These are phyloP conservation scores for Ogataea trehaloabstinens DNA, from an alignment of 805 yeast genomes.

Conservation along the genomic window DNA sequence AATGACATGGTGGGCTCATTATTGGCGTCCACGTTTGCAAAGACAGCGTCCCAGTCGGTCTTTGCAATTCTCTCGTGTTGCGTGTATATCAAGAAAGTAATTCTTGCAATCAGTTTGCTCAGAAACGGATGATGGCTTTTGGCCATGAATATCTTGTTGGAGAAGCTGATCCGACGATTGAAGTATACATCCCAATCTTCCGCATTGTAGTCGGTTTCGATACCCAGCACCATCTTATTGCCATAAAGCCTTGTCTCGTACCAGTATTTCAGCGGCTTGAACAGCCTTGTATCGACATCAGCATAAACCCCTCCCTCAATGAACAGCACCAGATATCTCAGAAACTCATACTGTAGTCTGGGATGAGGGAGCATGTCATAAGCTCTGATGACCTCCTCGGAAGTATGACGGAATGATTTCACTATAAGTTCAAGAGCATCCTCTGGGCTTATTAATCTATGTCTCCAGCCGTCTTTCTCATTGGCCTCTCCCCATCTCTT, in stretches of 20 bases:
- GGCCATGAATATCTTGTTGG: slow-evolving; percentile 17
- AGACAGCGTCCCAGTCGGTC: slow-evolving; percentile 14
- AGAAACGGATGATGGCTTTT: slow-evolving; percentile 25
- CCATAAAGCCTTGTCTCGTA: slow-evolving; percentile 9
- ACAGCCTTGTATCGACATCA: slow-evolving; percentile 50
- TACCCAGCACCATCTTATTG: slow-evolving; percentile 20
- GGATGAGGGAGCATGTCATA: slow-evolving; percentile 46
- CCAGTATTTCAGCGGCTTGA: slow-evolving; percentile 37
- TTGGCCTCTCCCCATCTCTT: slow-evolving; percentile 16
- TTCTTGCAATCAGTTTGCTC: slow-evolving; percentile 21
- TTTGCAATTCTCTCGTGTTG: slow-evolving; percentile 4
- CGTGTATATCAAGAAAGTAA: slow-evolving; percentile 14
- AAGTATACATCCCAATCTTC: slow-evolving; percentile 18
- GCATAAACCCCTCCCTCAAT: slow-evolving; percentile 55
- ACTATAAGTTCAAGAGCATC: slow-evolving; percentile 5
- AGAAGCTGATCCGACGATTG: slow-evolving; percentile 20
- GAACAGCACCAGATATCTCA: slow-evolving; percentile 46
- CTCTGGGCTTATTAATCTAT: slow-evolving; percentile 5
- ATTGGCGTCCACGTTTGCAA: slow-evolving; percentile 12
- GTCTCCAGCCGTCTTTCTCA: slow-evolving; percentile 7
- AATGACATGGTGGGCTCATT: slow-evolving; percentile 19
- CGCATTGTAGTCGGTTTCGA: slow-evolving; percentile 20
- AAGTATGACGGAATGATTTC: slow-evolving; percentile 5
- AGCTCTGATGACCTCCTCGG: slow-evolving; percentile 48
- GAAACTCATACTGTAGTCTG: slow-evolving; percentile 47